A percentile compares a stretch with the other conserved stretches of the same genome.
Evolutionary conservation across 2,329 filamentous ascomycete genomes (phyloP).

Genomic region (Coniella lustricola): DNA sequence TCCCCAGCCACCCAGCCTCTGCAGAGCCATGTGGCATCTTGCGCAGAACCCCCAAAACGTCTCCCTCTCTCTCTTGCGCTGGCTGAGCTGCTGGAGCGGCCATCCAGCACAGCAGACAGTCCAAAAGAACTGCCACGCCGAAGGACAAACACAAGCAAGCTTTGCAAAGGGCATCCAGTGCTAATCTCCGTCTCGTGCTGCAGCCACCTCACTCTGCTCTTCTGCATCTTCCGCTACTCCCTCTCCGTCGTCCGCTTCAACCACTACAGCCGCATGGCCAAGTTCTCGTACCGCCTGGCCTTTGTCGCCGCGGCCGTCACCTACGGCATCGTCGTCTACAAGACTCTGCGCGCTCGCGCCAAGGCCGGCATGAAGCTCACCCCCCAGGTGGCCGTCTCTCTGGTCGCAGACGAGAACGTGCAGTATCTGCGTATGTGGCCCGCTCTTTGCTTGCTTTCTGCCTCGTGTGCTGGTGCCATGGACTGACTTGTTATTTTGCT

Average conservation of each 20-base stretch:
- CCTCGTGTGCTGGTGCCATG: conserved; percentile 11
- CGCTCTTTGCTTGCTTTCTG: background rate
- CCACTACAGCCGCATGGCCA: conserved; percentile 69
- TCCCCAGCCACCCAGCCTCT: conserved; percentile 7
- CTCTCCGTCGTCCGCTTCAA: conserved; percentile 87
- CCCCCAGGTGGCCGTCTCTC: conserved; percentile 51
- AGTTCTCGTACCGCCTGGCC: conserved; percentile 80
- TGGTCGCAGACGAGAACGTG: conserved; percentile 88
- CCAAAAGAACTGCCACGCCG: no score
- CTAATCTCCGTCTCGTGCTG: conserved; percentile 7
- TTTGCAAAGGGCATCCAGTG: background rate
- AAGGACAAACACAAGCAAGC: background rate
- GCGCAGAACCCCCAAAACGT: no score
- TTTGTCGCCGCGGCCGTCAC: conserved; percentile 86
- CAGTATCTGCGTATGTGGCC: conserved; percentile 79
- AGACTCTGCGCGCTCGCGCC: conserved; percentile 82
- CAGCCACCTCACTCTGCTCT: conserved; percentile 80
- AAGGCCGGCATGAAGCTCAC: conserved; percentile 61
- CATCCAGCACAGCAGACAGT: no score
- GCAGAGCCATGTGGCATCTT: conserved; percentile 10
- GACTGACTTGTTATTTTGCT: background rate
- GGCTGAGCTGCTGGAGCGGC: background rate
- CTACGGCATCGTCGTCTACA: conserved; percentile 98
- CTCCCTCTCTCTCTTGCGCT: background rate
- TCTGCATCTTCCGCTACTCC: conserved; percentile 74